phyloP scores from a whole-genome alignment of 192 early-diverging fungal genomes.

The Podila verticillata region DNA sequence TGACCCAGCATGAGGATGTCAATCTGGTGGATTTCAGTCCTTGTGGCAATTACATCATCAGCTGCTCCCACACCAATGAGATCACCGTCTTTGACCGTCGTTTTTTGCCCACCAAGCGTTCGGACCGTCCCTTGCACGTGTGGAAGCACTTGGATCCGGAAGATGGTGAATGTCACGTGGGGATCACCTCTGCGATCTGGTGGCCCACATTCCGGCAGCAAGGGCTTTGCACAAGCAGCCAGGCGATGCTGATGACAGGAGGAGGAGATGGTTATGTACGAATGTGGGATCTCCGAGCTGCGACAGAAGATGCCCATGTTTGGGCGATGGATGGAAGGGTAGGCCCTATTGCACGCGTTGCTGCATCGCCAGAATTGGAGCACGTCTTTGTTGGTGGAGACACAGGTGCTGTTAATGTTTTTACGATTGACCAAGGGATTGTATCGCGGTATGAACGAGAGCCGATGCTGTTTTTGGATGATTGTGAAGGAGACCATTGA shows the following conservation, averaged over 20 bases:
- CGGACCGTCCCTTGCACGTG: slow-evolving; percentile 12
- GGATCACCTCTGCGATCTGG: slow-evolving; percentile 41
- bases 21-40: slow-evolving; percentile 51
- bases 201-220: slow-evolving; percentile 6
- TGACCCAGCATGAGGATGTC: slow-evolving; percentile 35
- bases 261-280: slow-evolving; percentile 37
- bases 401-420: slow-evolving; percentile 31
- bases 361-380: slow-evolving; percentile 6
- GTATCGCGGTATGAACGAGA: slow-evolving; percentile 19
- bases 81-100: slow-evolving; percentile 47
- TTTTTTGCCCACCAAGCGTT: not conserved
- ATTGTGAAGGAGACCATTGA: not conserved
- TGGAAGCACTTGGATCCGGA: not conserved
- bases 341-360: slow-evolving; percentile 31
- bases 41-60: slow-evolving; percentile 32
- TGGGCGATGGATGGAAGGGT: slow-evolving; percentile 25
- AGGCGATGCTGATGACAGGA: slow-evolving; percentile 25
- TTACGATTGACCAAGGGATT: slow-evolving; percentile 15
- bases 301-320: slow-evolving; percentile 20
- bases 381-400: slow-evolving; percentile 22
- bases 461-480: slow-evolving; percentile 3
- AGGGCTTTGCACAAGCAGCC: not conserved
- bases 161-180: slow-evolving; percentile 12
- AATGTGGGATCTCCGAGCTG: slow-evolving; percentile 41
- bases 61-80: slow-evolving; percentile 33